Base-by-base conservation (phyloP, 2,329 filamentous ascomycete species). In the Daldinia eschscholtzii region DNA sequence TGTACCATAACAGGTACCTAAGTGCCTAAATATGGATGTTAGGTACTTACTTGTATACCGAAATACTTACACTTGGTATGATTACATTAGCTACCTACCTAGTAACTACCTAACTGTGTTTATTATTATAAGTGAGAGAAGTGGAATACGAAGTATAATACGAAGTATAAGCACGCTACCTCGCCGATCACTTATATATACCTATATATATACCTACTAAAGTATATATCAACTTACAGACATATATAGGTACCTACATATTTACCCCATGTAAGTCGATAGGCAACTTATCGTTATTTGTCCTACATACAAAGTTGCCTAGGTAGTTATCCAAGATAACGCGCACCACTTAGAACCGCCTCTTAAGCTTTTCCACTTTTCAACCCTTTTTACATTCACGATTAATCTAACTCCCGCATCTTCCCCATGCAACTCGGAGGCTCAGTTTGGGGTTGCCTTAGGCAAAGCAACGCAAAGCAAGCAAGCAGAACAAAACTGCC, bases 361-460 rank as follows among this genome's bases (percentile, higher is more conserved):
- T 42, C 20, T 20, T 42, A 9, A 6, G 9, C 13, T 28, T 52
- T 50, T 33, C 15, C 26, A 33, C 28, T 18, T 33, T 52, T 30
- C 46, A 7, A 52, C 26, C 46, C 9, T 52, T 52, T 33, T 18
- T 28, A 52, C 26, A 30, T 30, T 30, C 30, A 50, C n/a, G 23
- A 30, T 30, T 30, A 30, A 50, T 20, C 2, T 44, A 30, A 10
- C 12, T n/a, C 28, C 13, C 23, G 33, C 15, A 39, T 39, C 23
- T 9, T 56, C 20, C 35, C 1, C 1, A 57, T 42, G 37, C 30
- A 30, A 15, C 15, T 18, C 28, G 4, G 26, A 33, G 46, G 46
- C 46, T 33, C 15, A 55, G 20, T 39, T 39, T 23, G 33, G 33
- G 30, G 52, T 39, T 57, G 39, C 15, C 26, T 30, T 57, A 57